Evolutionary conservation across 2,329 filamentous ascomycete species (phyloP).

Genomic region (Bipolaris cookei): DNA sequence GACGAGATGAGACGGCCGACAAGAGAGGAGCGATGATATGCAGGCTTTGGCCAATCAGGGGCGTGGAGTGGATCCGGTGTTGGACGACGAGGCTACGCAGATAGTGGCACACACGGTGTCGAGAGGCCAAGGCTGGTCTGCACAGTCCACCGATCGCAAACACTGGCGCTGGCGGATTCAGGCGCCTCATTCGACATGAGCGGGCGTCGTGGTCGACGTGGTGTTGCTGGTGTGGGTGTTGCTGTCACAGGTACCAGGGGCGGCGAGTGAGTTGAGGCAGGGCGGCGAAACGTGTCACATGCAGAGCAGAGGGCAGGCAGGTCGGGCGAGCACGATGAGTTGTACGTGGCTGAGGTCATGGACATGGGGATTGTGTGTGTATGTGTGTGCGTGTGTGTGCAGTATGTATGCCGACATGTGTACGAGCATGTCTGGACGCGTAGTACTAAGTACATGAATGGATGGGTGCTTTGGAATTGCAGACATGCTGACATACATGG

Average conservation of each 20-base stretch:
- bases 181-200: neutral
- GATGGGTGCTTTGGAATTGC: neutral
- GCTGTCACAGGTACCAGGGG: slow-evolving; percentile 20
- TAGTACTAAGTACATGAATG: neutral
- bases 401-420: neutral
- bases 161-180: neutral
- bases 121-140: neutral
- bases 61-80: too few species aligned
- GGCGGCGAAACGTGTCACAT: slow-evolving; percentile 33
- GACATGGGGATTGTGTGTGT: too few species aligned
- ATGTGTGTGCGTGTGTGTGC: neutral
- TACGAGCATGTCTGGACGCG: neutral
- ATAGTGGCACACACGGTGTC: slow-evolving; percentile 1
- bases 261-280: slow-evolving; percentile 8
- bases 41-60: too few species aligned
- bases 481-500: neutral
- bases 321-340: slow-evolving; percentile 23
- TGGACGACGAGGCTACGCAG: neutral
- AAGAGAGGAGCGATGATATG: too few species aligned
- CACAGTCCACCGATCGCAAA: slow-evolving; percentile 13
- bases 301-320: slow-evolving; percentile 30
- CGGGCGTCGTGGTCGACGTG: neutral
- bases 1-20: too few species aligned
- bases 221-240: neutral
- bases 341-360: neutral